phyloP scores from a whole-genome alignment of 495 filamentous ascomycete species.

The Pseudevernia furfuracea region DNA sequence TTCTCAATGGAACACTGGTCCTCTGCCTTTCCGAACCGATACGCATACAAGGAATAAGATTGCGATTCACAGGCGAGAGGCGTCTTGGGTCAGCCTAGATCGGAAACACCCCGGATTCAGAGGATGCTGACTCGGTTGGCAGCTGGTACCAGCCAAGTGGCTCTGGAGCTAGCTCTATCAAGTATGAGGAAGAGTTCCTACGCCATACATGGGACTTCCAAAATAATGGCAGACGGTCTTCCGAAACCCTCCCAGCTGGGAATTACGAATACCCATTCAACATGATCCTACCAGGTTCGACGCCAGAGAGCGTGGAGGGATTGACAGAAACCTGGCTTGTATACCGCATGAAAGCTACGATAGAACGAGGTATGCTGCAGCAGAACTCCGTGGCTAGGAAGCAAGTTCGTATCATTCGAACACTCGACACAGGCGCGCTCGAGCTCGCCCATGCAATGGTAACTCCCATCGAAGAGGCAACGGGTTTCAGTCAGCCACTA shows the following conservation, averaged over 20 bases:
- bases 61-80: conserved; percentile 63
- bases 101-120: conserved; percentile 1
- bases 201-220: conserved; percentile 49
- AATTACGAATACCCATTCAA: conserved; percentile 93
- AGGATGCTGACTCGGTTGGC: conserved; percentile 19
- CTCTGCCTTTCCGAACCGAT: conserved; percentile 64
- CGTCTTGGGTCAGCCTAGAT: conserved; percentile 53
- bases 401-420: conserved; percentile 80
- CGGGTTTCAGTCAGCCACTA: conserved; percentile 4
- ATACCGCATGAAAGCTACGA: conserved; percentile 81
- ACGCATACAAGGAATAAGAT: conserved; percentile 61
- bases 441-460: conserved; percentile 84
- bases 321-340: conserved; percentile 69
- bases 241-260: conserved; percentile 59
- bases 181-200: conserved; percentile 50
- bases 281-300: conserved; percentile 62
- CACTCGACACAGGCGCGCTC: conserved; percentile 68
- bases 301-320: conserved; percentile 85
- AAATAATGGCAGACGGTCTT: conserved; percentile 42
- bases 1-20: conserved; percentile 65
- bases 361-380: conserved; percentile 69
- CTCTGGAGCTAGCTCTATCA: conserved; percentile 27
- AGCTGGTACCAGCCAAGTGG: conserved; percentile 41
- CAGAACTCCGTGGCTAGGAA: conserved; percentile 72
- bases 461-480: conserved; percentile 15